Evolutionary conservation across 202 grass and related monocot species (phyloP).

Genomic region (Panicum virgatum): DNA sequence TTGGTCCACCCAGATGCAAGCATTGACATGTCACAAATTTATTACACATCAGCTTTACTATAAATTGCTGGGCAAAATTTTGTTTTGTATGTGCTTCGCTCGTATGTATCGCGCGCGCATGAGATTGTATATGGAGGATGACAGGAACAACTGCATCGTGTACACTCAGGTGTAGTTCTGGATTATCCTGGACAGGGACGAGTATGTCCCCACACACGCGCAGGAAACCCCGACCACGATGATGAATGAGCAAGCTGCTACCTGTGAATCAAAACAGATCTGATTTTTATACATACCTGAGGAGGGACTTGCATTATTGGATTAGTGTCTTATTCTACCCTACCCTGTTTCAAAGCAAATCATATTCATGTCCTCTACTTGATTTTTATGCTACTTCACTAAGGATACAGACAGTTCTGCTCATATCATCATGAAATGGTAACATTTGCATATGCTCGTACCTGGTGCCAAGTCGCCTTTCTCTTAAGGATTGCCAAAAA

Average conservation of each 20-base stretch:
- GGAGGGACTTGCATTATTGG: neutral
- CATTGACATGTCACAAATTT: neutral
- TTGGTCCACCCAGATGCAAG: constrained; percentile 10
- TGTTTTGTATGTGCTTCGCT: neutral
- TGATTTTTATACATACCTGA: neutral
- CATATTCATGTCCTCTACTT: neutral
- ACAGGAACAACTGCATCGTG: neutral
- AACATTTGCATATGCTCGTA: constrained; percentile 33
- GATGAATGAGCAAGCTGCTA: constrained; percentile 52
- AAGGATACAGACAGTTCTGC: neutral
- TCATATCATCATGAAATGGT: neutral
- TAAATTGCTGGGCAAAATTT: constrained; percentile 19
- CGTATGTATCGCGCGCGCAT: neutral
- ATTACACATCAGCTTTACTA: constrained; percentile 21
- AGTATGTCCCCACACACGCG: constrained; percentile 67
- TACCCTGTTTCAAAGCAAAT: neutral
- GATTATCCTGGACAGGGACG: constrained; percentile 62
- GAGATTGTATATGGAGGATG: neutral
- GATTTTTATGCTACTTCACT: neutral
- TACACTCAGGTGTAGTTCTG: constrained; percentile 47
- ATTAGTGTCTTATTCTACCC: neutral
- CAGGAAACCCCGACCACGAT: constrained; percentile 53
- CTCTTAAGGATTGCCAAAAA: constrained; percentile 72
- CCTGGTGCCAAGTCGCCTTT: constrained; percentile 73
- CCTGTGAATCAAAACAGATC: constrained; percentile 42